Conservation (phyloP, 2,329 filamentous ascomycete genomes). For the Fusarium keratoplasticum region DNA sequence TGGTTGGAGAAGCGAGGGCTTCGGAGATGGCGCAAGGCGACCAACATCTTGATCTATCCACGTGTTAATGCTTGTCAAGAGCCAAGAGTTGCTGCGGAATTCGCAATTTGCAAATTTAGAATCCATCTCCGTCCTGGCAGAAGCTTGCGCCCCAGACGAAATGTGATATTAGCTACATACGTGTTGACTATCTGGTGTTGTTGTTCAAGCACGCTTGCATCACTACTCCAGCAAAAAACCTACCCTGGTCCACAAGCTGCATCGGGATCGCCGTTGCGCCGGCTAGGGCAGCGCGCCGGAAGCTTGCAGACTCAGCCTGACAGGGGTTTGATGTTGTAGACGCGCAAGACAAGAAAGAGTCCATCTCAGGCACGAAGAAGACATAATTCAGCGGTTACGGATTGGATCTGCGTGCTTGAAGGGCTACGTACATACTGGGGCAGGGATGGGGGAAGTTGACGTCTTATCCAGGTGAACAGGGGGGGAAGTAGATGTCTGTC, state of each 20-base stretch:
- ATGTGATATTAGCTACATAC: background rate
- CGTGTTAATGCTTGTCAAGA: background rate
- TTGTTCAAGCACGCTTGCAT: constrained; percentile 2
- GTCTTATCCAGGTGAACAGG: constrained; percentile 1
- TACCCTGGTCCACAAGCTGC: constrained; percentile 22
- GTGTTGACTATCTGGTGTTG: background rate
- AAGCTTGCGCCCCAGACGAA: background rate
- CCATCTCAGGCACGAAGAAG: background rate
- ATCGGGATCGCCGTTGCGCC: constrained; percentile 43
- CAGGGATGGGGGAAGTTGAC: constrained; percentile 22
- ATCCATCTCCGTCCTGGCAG: background rate
- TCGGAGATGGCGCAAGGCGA: constrained; percentile 22
- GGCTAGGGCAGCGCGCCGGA: constrained; percentile 24
- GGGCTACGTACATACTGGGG: background rate
- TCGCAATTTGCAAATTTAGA: background rate
- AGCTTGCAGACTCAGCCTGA: constrained; percentile 36
- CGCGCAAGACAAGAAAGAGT: background rate
- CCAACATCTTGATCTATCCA: background rate
- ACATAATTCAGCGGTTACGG: constrained; percentile 5
- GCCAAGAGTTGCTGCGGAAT: background rate
- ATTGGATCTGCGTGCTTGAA: constrained; percentile 16
- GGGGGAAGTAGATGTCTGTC: background rate
- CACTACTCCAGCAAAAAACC: background rate
- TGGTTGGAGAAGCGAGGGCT: constrained; percentile 32
- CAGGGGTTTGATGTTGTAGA: constrained; percentile 26